These are phyloP conservation scores for Spizellomyces punctatus DNA, from an alignment of 192 early-diverging fungal species.

Conservation along the genomic window DNA sequence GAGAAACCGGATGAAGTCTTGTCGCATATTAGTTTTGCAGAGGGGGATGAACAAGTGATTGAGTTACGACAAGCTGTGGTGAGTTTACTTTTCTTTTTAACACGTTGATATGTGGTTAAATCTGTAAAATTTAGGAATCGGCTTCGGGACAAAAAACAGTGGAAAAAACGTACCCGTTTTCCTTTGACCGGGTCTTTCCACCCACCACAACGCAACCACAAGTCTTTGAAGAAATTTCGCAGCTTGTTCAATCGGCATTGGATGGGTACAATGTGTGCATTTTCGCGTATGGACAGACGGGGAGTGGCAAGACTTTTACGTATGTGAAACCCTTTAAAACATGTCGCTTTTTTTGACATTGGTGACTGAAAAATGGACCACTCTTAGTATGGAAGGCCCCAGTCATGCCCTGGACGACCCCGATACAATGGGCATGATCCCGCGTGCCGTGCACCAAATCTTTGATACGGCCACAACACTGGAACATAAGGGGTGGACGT, in stretches of 20 bases:
- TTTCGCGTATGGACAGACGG: constrained; percentile 98
- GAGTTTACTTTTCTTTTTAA: no score
- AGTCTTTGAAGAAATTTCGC: constrained; percentile 95
- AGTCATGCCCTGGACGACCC: constrained; percentile 14
- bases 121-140: no score
- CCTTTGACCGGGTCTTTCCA: constrained; percentile 85
- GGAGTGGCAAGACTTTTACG: constrained; percentile 76
- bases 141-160: constrained; percentile 55
- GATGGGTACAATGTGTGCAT: constrained; percentile 98
- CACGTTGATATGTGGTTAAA: no score
- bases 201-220: constrained; percentile 66
- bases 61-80: constrained; percentile 69
- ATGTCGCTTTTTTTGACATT: no score
- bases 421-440: constrained; percentile 83
- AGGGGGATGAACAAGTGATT: constrained; percentile 69
- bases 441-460: constrained; percentile 88
- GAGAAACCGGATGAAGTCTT: constrained; percentile 20
- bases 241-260: constrained; percentile 91
- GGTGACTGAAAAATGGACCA: no score
- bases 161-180: constrained; percentile 71
- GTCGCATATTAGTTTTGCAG: constrained; percentile 55
- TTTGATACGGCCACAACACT: constrained; percentile 74
- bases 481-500: constrained; percentile 83
- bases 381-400: constrained; percentile 64
- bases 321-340: constrained; percentile 5